Evolutionary conservation across 2,329 filamentous ascomycete genomes (phyloP).

Genomic region (Coniella lustricola): DNA sequence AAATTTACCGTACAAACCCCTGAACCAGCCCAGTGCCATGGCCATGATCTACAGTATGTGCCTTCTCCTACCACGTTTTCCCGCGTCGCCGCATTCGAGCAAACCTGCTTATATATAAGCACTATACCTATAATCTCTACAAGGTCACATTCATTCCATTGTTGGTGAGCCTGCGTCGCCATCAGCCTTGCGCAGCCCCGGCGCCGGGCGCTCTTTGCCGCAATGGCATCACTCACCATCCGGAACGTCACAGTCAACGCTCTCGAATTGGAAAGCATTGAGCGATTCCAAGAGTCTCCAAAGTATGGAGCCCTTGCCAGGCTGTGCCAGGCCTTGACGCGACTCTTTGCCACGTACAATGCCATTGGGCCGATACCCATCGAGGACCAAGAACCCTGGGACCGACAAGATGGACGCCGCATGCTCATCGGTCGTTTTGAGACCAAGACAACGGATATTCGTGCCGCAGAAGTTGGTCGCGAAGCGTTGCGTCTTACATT

Average conservation of each 20-base stretch:
- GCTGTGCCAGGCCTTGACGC: constrained; percentile 28
- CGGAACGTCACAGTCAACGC: constrained; percentile 14
- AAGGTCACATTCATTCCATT: not conserved
- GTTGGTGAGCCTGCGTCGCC: not conserved
- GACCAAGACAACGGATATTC: constrained; percentile 55
- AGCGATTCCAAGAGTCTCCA: constrained; percentile 9
- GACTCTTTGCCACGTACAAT: constrained; percentile 37
- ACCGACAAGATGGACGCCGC: constrained; percentile 32
- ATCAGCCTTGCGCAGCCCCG: not conserved
- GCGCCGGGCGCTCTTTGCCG: not conserved
- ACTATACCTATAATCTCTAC: too few relatives aligned
- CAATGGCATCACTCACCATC: constrained; percentile 15
- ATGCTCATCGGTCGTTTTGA: constrained; percentile 57
- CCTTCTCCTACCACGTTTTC: not conserved
- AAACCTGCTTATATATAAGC: too few relatives aligned
- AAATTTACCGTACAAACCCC: too few relatives aligned
- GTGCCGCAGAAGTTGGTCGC: constrained; percentile 46
- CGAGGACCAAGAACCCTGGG: constrained; percentile 23
- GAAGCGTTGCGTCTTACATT: constrained; percentile 72
- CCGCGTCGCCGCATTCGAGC: too few relatives aligned
- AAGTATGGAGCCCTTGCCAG: constrained; percentile 5
- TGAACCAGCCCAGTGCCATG: too few relatives aligned
- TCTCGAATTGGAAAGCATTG: constrained; percentile 12
- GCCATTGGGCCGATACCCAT: constrained; percentile 13
- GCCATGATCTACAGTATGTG: too few relatives aligned